Base-by-base conservation (phyloP, 495 filamentous ascomycete species). In the Penicillium subrubescens region DNA sequence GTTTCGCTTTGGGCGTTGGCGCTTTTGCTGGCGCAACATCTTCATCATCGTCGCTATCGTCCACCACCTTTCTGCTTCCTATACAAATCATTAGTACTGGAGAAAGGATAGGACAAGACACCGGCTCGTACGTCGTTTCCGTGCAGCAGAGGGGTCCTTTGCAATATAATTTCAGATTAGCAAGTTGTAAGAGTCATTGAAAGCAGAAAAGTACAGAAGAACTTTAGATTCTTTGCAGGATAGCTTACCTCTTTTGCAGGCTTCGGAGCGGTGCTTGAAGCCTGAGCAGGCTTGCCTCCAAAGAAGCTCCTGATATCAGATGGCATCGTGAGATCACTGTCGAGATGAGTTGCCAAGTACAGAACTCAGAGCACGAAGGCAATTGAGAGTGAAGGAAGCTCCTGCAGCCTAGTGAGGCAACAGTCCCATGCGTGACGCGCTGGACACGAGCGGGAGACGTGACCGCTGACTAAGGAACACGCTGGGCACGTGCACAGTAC, bases 231-330 rank as follows among this genome's bases (percentile, higher is more conserved):
- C n/a, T 39, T 54, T 54, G 17, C 25, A 59, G 46, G 35, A 41
- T 39, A 57, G 51, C 75, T 59, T 76, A 82, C 80, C 74, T 81
- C 79, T 67, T 78, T 77, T 23, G 73, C 68, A 25, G 76, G 69
- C 56, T 80, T 80, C 33, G 73, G 63, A 35, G 75, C 69, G 15
- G 71, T 52, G 56, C 43, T 66, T 25, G 74, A 71, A 66, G 71
- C 70, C 65, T 77, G 73, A 55, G 71, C 71, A 19, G 75, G 66
- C 73, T 82, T 82, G 61, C 86, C 83, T 17, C 86, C 86, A 75
- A 96, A 95, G 70, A 94, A 96, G 67, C 77, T 88, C 57, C 92
- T 81, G 63, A 96, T 96, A 81, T 96, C 92, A 37, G 84, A 62
- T 63, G 91, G 85, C 90, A 92, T 94, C 27, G 57, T 73, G 62